A percentile compares a stretch with the other conserved stretches of the same genome.
Conservation (phyloP, 768 basidiomycete species). For the Leucosporidium scottii region DNA sequence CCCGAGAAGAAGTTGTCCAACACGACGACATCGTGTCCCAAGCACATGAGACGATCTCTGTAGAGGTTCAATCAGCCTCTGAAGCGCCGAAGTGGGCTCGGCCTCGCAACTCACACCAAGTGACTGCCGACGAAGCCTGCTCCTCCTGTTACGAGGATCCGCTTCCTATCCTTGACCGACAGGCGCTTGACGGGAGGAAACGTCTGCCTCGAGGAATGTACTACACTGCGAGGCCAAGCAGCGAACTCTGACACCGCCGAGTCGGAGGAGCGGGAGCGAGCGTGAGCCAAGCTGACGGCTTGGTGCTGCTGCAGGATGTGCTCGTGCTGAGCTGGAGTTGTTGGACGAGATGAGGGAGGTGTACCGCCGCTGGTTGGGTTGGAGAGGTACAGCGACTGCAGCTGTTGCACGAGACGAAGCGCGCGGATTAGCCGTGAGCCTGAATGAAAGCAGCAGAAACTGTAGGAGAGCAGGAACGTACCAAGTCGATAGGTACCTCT, state of each 20-base stretch:
- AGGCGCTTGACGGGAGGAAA: constrained; percentile 91
- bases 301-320: constrained; percentile 29
- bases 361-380: constrained; percentile 33
- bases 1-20: constrained; percentile 99
- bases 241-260: constrained; percentile 3
- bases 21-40: constrained; percentile 74
- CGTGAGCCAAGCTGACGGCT: constrained; percentile 73
- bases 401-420: constrained; percentile 4
- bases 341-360: constrained; percentile 45
- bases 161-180: constrained; percentile 67
- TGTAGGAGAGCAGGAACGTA: constrained; percentile 61
- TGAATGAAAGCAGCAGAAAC: constrained; percentile 80
- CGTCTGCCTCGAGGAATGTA: constrained; percentile 84
- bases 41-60: constrained; percentile 82
- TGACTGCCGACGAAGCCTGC: constrained; percentile 99
- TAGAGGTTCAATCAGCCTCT: no score
- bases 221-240: constrained; percentile 41
- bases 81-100: no score
- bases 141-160: constrained; percentile 89
- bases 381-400: constrained; percentile 29
- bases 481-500: constrained; percentile 83
- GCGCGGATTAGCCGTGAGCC: constrained; percentile 60
- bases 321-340: constrained; percentile 5
- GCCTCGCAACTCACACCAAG: constrained; percentile 49
- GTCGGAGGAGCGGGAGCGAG: constrained; percentile 60